Evolutionary conservation across 768 basidiomycete genomes (phyloP), one percentile per base, ranked within the genome.

Genomic region (Serendipita indica): DNA sequence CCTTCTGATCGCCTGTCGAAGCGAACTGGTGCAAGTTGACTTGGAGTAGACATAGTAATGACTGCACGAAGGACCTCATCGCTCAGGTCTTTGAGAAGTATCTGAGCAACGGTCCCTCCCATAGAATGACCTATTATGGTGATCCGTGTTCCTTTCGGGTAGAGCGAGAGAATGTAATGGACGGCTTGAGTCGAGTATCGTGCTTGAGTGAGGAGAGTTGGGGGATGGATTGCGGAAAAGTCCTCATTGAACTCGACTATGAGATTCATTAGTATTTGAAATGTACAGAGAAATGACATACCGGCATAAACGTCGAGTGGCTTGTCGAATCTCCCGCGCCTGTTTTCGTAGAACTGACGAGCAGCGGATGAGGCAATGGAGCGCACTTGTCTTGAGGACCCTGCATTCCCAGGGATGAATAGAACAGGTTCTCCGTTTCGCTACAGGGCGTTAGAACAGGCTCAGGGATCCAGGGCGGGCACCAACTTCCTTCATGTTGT

Each of bases 351-450:
- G 67, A 79, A 92, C 64, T 93, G 89, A 56, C 87, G 76, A 0
- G 85, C 73, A 3, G 91, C 89, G 7, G 90, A 92, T 12, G 89
- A 91, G 3, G 94, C 94, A 64, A 98, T 91, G 12, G 90, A 93
- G 62, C 96, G 82, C 46, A 89, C 86, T 75, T 98, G 96, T 63
- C 81, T 83, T 33, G 86, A 92, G 1, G 89, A 93, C 3, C 96
- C 96, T 22, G 94, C 94, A 68, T 97, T 98, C 5, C 96, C 96
- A 1, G 96, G 96, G 39, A 98, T 85, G 72, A 97, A 99, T 28
- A 99, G 75, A 28, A 94, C 89, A n/a, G 96, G 96, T 16, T 78
- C 67, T 35, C 90, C 89, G 57, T 72, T 57, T 1, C 67, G 64
- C 69, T 70, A 57, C 62, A 6, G 30, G 27, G 20, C 61, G 62